These are phyloP conservation scores for Metarhizium sp. DNA, from an alignment of 2,329 filamentous ascomycete species.

Conservation along the genomic window DNA sequence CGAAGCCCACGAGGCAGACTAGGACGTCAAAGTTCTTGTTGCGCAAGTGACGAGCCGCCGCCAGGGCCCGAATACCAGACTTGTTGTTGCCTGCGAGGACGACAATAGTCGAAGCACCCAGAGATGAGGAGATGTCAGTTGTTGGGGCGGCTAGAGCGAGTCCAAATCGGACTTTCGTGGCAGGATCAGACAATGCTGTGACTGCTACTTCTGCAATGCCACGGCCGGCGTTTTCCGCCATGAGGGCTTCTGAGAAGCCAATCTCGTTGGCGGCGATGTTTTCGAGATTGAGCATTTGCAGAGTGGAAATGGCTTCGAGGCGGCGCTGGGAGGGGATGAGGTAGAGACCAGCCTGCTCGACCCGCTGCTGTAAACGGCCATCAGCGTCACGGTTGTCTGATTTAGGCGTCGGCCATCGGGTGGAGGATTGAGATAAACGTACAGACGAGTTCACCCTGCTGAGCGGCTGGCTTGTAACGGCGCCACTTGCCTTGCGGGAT, in stretches of 20 bases:
- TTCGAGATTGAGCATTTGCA: constrained; percentile 88
- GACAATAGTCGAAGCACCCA: constrained; percentile 40
- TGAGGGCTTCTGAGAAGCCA: constrained; percentile 78
- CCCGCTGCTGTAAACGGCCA: constrained; percentile 24
- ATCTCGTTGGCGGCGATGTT: constrained; percentile 83
- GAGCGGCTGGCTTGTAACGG: constrained; percentile 28
- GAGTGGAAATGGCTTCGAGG: constrained; percentile 55
- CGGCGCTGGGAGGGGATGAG: constrained; percentile 45
- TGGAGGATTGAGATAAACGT: constrained; percentile 23
- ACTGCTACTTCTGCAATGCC: constrained; percentile 81
- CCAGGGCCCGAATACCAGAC: constrained; percentile 73
- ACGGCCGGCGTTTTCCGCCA: constrained; percentile 84
- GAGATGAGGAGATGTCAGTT: constrained; percentile 13
- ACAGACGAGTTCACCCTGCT: constrained; percentile 40
- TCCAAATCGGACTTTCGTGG: constrained; percentile 42
- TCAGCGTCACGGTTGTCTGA: constrained; percentile 22
- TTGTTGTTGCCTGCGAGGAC: constrained; percentile 95
- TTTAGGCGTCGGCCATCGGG: constrained; percentile 19
- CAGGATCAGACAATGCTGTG: constrained; percentile 54
- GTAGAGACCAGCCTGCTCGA: constrained; percentile 39
- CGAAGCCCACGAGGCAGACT: constrained; percentile 75
- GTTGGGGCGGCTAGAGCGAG: constrained; percentile 30
- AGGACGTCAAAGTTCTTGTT: constrained; percentile 76
- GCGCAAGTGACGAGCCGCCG: constrained; percentile 76
- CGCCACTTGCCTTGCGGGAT: constrained; percentile 46